Evolutionary conservation across 2,329 filamentous ascomycete genomes (phyloP), one percentile per base, ranked within the genome.

Genomic region (Hypoxylon sp.): DNA sequence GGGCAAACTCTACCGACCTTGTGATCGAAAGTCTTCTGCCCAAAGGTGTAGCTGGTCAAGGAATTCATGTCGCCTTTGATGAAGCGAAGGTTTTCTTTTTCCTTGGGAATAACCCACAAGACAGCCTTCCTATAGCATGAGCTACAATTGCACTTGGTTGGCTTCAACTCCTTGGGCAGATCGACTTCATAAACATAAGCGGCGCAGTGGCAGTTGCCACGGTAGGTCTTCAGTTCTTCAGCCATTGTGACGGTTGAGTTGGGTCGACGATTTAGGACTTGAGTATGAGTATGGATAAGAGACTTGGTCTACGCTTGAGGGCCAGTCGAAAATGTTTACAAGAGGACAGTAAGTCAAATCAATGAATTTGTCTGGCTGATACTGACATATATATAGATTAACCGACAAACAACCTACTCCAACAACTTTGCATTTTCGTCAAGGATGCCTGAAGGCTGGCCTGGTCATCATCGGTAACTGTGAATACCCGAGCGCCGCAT

Each of bases 131-230:
- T 85, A 72, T 69, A 73, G 75, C 90, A 91, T 69, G 91, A 86
- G 79, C 88, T 91, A 80, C 91, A 93, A 77, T 90, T 89, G 79
- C 91, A 91, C 73, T 86, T 82, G 3, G 78, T 75, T 5, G 83
- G 84, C 3, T 82, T 77, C 72, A 86, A 87, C 66, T 92, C 83
- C 74, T 91, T 87, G 21, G 88, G 86, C 11, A 89, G 49, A 2
- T 79, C 75, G 59, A 81, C 73, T 73, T 85, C 84, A 74, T 84
- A 89, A 68, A 86, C 79, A 69, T 85, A 86, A 41, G 81, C 80
- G 5, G 80, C 82, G 75, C 87, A 89, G 75, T 88, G 86, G 80
- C 86, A 89, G 76, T 85, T 88, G 75, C 85, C 86, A 21, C 86
- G 80, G 76, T 88, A 86, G 13, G 81, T 83, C 67, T 80, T 78